Evolutionary conservation across 768 basidiomycete genomes (phyloP).

Genomic region (Cantharellus cinnabarinus): DNA sequence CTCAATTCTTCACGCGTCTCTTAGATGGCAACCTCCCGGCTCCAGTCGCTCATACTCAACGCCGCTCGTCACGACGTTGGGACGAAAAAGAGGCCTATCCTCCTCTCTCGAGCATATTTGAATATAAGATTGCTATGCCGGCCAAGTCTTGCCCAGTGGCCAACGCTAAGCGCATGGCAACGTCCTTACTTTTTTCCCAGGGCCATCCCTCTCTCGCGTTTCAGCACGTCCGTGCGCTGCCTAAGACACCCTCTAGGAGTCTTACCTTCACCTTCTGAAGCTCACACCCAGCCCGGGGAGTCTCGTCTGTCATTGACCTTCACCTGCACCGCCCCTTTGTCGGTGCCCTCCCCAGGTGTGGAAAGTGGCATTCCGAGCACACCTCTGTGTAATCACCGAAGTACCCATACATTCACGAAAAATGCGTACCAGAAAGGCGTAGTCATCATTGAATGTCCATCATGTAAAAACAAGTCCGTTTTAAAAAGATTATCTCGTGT

Average conservation of each 20-base stretch:
- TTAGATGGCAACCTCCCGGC: no score
- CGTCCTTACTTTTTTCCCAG: no score
- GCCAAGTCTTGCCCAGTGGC: no score
- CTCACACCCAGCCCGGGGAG: conserved; percentile 16
- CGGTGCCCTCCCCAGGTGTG: not conserved
- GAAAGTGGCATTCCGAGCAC: not conserved
- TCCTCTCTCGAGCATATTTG: no score
- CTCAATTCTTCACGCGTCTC: no score
- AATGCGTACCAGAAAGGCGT: conserved; percentile 73
- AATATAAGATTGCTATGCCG: no score
- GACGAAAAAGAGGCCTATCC: no score
- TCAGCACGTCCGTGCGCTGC: no score
- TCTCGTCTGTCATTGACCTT: conserved; percentile 60
- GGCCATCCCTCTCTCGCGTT: no score
- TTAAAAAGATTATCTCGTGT: not conserved
- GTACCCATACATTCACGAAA: conserved; percentile 73
- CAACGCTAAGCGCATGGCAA: no score
- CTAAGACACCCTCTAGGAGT: not conserved
- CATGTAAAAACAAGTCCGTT: conserved; percentile 66
- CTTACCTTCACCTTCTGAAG: not conserved
- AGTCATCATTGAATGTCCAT: conserved; percentile 80
- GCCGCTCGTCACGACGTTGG: no score
- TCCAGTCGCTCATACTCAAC: no score
- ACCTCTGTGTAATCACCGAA: conserved; percentile 45
- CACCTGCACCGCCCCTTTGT: conserved; percentile 50